Base-by-base conservation (phyloP, 2,329 filamentous ascomycete genomes). In the Seiridium unicorne region DNA sequence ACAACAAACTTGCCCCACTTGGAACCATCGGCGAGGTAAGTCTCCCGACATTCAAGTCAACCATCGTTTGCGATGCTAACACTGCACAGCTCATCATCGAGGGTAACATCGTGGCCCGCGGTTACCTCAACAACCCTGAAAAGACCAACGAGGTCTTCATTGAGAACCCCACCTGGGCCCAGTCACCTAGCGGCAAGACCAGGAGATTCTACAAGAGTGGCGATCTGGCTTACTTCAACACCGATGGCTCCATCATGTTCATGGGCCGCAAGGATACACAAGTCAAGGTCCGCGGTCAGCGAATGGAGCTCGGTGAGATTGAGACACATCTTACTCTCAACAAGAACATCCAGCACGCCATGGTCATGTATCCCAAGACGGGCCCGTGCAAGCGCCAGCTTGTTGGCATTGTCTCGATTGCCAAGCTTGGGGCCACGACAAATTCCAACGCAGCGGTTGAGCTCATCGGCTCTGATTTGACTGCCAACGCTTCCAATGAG, bases 281-380 rank as follows among this genome's bases (percentile, higher is more conserved):
- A 48, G 66, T 79, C 60, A 81, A 81, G 63, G 61, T 80, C 1
- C 68, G 72, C 4, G 77, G 78, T 0, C 51, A 76, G 10, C 71
- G 78, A 2, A 74, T 82, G 31, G 79, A 83, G 11, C 66, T 83
- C 0, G 64, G 67, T 5, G 81, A 82, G 6, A 73, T 84, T 59
- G 61, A 60, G 11, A 46, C 35, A 8, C 35, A 57, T 26, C 35
- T 57, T 42, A 44, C 34, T 44, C 55, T 36, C 9, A 46, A 55
- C 46, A 46, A 35, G 11, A 38, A 55, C n/a, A 44, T 60, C 13
- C 44, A 60, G 46, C 47, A 55, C 32, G 58, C 47, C 26, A 46
- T 56, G 34, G 58, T 60, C 13, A 35, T 56, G 44, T 44, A 44
- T 18, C 44, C 46, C 4, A 60, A 57, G 31, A 55, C 51, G 3